Percentiles rank a stretch among this genome's conserved stretches.
Conservation (phyloP, 202 grass and related monocot genomes). For the Panicum virgatum region DNA sequence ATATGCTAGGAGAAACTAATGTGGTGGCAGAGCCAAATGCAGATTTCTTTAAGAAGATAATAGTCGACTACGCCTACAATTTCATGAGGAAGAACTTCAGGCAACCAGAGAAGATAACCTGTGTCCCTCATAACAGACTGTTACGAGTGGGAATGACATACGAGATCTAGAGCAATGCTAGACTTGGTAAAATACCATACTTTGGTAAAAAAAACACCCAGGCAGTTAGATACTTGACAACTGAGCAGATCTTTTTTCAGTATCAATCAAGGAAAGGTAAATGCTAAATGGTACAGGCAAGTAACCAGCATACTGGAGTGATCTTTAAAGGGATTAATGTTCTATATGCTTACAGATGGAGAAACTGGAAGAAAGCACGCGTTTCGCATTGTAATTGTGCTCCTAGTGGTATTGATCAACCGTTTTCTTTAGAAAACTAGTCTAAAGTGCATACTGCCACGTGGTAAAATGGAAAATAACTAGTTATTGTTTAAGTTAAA, state of each 20-base stretch:
- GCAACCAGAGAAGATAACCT: slow-evolving; percentile 58
- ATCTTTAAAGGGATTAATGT: background rate
- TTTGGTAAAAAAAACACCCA: background rate
- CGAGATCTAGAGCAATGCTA: slow-evolving; percentile 43
- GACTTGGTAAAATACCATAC: background rate
- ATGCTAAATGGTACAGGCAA: background rate
- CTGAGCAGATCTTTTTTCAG: background rate
- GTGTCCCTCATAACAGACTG: slow-evolving; percentile 59
- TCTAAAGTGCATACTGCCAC: background rate
- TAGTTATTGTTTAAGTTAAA: background rate
- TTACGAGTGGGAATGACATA: slow-evolving; percentile 72
- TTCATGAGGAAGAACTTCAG: slow-evolving; percentile 79
- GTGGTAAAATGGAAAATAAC: background rate
- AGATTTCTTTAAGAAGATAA: slow-evolving; percentile 50
- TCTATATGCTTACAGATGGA: background rate
- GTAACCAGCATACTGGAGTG: background rate
- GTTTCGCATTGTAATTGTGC: background rate
- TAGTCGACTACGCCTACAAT: slow-evolving; percentile 59
- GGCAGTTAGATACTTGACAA: background rate
- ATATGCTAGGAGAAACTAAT: slow-evolving; percentile 64
- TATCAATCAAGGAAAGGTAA: slow-evolving; percentile 1
- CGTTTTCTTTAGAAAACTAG: background rate
- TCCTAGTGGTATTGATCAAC: background rate
- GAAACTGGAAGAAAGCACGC: background rate
- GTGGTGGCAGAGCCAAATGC: slow-evolving; percentile 54